phyloP scores from a whole-genome alignment of 257 asterid genomes.

The Solanum corneliomulleri region DNA sequence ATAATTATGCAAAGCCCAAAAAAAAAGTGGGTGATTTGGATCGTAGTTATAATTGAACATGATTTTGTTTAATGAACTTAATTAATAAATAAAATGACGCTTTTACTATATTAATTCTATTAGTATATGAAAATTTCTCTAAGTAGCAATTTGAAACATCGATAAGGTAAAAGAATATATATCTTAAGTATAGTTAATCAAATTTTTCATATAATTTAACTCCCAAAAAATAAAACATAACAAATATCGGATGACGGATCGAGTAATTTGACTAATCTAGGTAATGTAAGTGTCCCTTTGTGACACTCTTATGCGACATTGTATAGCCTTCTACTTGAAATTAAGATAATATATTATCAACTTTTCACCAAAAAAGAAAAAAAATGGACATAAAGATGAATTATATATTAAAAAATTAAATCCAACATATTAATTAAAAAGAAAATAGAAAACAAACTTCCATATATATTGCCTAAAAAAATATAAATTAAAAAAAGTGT shows the following conservation, averaged over 20 bases:
- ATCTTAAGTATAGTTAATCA: too few relatives aligned
- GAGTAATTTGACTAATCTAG: neutral
- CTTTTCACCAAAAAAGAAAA: neutral
- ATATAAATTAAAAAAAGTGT: neutral
- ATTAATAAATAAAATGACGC: neutral
- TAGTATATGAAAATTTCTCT: too few relatives aligned
- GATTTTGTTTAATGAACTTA: neutral
- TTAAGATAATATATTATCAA: neutral
- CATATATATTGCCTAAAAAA: neutral
- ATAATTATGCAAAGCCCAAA: neutral
- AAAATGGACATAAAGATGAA: neutral
- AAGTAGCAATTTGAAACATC: fast-evolving
- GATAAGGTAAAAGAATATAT: fast-evolving
- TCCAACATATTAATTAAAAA: neutral
- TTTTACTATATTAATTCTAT: too few relatives aligned
- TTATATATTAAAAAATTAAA: too few relatives aligned
- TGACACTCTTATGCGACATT: neutral
- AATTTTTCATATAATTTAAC: too few relatives aligned
- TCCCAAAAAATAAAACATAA: too few relatives aligned
- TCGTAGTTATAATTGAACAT: too few relatives aligned
- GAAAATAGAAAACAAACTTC: neutral
- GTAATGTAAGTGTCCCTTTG: neutral
- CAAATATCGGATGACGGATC: fast-evolving
- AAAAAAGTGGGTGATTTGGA: fast-evolving
- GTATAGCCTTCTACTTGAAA: neutral